Evolutionary conservation across 129 eudicot genomes (phyloP).

Genomic region (Dittrichia graveolens): DNA sequence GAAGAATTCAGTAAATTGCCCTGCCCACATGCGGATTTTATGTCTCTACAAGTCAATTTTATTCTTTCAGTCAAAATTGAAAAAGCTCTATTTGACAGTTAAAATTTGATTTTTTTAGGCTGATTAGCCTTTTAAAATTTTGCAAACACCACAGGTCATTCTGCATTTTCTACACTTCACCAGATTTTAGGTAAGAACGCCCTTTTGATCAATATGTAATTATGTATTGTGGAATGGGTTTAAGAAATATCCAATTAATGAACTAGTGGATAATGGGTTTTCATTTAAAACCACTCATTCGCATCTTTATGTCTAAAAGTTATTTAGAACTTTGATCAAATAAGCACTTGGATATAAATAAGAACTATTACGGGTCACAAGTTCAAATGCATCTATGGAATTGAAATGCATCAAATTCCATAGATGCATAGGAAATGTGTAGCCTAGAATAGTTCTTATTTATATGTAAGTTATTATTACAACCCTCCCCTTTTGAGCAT

Average conservation of each 20-base stretch:
- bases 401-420: too few relatives aligned
- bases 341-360: too few relatives aligned
- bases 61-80: neutral
- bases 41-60: constrained; percentile 1
- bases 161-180: constrained; percentile 2
- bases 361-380: too few relatives aligned
- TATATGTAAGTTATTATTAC: too few relatives aligned
- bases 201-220: constrained; percentile 9
- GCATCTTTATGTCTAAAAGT: neutral
- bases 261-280: neutral
- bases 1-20: neutral
- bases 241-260: neutral
- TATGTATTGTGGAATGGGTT: neutral
- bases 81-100: neutral
- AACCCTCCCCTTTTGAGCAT: neutral
- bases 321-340: too few relatives aligned
- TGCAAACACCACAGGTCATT: neutral
- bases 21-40: neutral
- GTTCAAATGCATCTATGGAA: too few relatives aligned
- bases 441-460: too few relatives aligned
- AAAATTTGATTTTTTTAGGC: neutral
- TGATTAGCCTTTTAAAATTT: neutral
- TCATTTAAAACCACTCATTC: neutral
- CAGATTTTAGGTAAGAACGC: neutral
- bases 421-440: too few relatives aligned